A percentile compares a stretch with the other conserved stretches of the same genome.
Conservation (phyloP, 768 basidiomycete species). For the Pilatotrama ljubarskyi region DNA sequence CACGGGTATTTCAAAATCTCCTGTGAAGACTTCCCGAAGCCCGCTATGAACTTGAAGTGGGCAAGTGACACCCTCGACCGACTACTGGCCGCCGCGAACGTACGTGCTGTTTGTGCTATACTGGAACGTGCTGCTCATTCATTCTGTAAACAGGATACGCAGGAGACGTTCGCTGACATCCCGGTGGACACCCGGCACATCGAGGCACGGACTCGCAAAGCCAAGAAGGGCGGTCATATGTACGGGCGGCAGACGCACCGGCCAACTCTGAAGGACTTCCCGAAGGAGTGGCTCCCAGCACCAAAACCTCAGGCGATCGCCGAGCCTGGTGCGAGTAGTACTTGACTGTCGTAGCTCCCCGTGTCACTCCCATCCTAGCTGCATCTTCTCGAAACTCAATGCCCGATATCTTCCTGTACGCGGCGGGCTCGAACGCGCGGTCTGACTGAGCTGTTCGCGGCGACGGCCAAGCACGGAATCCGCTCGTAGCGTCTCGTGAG, state of each 20-base stretch:
- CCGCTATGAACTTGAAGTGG: constrained; percentile 92
- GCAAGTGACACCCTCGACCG: constrained; percentile 83
- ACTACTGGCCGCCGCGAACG: constrained; percentile 82
- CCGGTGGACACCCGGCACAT: constrained; percentile 86
- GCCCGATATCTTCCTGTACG: not conserved
- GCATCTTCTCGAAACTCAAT: not conserved
- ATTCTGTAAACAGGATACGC: constrained; percentile 35
- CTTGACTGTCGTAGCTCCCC: constrained; percentile 4
- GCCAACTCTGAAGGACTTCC: constrained; percentile 79
- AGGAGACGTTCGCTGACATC: constrained; percentile 56
- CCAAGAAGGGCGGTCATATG: constrained; percentile 67
- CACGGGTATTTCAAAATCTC: constrained; percentile 90
- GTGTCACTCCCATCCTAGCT: not conserved
- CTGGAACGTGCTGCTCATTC: not conserved
- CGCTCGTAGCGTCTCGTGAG: constrained; percentile 10
- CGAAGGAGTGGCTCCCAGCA: constrained; percentile 76
- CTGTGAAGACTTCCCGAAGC: constrained; percentile 82
- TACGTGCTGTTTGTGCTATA: constrained; percentile 42
- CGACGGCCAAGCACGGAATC: constrained; percentile 1
- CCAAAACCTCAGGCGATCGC: constrained; percentile 14
- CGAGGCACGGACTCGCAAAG: constrained; percentile 68
- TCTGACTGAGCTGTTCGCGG: not conserved
- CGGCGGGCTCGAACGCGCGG: not conserved
- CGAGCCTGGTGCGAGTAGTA: constrained; percentile 20
- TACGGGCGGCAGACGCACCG: constrained; percentile 51